Conservation (phyloP, 371 early-diverging fungal genomes). For the Chytridium lagenaria region DNA sequence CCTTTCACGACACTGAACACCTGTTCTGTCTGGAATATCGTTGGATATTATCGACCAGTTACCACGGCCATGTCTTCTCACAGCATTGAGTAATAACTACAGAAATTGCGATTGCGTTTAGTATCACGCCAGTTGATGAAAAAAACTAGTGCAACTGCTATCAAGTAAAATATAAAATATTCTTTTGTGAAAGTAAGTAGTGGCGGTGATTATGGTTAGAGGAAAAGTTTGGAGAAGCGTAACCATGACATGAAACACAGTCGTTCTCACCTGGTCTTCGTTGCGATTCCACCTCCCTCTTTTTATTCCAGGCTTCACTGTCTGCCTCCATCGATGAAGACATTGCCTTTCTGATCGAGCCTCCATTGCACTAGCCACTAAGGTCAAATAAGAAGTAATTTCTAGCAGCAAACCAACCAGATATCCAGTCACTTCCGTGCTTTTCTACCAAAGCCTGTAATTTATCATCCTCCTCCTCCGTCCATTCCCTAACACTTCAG, state of each 20-base stretch:
- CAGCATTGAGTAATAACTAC: conserved; percentile 66
- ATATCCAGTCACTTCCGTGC: conserved; percentile 57
- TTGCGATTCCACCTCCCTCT: conserved; percentile 75
- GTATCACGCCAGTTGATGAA: not conserved
- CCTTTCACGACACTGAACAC: conserved; percentile 88
- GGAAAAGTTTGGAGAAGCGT: no score
- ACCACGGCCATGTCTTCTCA: conserved; percentile 69
- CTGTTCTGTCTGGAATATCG: conserved; percentile 78
- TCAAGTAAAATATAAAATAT: not conserved
- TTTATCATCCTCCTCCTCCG: conserved; percentile 71
- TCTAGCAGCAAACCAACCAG: conserved; percentile 13
- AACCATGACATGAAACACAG: conserved; percentile 5
- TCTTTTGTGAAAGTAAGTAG: no score
- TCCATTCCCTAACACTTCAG: conserved; percentile 79
- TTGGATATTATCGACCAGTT: conserved; percentile 79
- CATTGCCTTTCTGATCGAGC: conserved; percentile 82
- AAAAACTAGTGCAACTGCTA: conserved; percentile 4
- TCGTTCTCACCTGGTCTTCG: conserved; percentile 67
- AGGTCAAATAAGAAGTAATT: conserved; percentile 1
- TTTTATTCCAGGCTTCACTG: conserved; percentile 74
- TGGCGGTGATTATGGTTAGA: no score
- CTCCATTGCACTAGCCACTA: conserved; percentile 68
- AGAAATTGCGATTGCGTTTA: no score
- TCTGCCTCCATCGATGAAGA: conserved; percentile 80
- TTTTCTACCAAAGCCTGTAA: conserved; percentile 70